Evolutionary conservation across 441 rosid genomes (phyloP), one percentile per base, ranked within the genome.

Genomic region (Pelargonium cotyledonis): DNA sequence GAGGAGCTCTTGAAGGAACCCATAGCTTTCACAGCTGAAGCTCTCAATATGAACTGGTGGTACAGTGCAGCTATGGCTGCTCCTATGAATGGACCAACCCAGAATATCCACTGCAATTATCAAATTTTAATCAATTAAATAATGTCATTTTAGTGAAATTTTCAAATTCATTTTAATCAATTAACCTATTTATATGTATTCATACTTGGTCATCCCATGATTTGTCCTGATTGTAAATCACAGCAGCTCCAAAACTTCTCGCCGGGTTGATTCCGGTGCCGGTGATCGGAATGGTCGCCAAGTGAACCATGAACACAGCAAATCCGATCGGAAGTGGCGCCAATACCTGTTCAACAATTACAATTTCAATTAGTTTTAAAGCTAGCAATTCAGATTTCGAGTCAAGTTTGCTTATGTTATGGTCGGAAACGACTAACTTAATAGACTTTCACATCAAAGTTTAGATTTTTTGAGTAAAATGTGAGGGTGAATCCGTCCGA

Each of bases 191-290:
- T 9, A 15, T 11, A 8, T n/a, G n/a, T 10, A 19, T 61, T 15
- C 79, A 6, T 84, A 87, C 92, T 6, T 87, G 95, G 70, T 89
- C 95, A 79, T 83, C 88, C 95, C 95, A 89, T 49, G 92, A 80
- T 80, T 84, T 85, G 12, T 80, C 66, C 67, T 75, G 14, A 82
- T 77, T 77, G 74, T 70, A 85, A 6, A 88, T 73, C 10, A 88
- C 86, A 0, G 96, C 96, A 55, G 92, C 91, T 70, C 92, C 96
- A 23, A 89, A 85, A 72, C 96, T 89, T 68, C 93, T 79, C 31
- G 96, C 91, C 0, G 92, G 92, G 77, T 89, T 89, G 68, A 87
- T 87, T 0, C 92, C 90, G 21, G 95, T 89, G 11, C 95, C 91
- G 2, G 90, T 87, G 64, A 89, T 72, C n/a, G 95, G 91, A 44